A percentile compares a stretch with the other conserved stretches of the same genome.
These are phyloP conservation scores for Sporothrix curviconia DNA, from an alignment of 2,329 filamentous ascomycete genomes.

Conservation along the genomic window DNA sequence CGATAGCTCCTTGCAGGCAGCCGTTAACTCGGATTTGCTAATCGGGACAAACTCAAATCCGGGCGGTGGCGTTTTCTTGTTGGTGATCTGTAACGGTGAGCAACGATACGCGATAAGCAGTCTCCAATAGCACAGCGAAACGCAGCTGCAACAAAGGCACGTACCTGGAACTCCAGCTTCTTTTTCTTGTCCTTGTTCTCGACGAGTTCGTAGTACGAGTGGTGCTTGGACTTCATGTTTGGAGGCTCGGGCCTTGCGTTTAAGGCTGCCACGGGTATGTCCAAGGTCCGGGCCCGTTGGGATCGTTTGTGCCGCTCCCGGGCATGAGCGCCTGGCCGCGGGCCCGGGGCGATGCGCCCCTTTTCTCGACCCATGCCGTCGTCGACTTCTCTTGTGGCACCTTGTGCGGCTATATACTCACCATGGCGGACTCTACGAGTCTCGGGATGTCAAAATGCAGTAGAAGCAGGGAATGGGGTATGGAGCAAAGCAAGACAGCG, in stretches of 20 bases:
- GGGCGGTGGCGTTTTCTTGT: slow-evolving; percentile 45
- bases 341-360: slow-evolving; percentile 20
- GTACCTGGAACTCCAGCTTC: slow-evolving; percentile 57
- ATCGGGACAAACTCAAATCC: slow-evolving; percentile 58
- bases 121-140: no score
- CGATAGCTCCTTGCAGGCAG: slow-evolving; percentile 58
- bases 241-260: slow-evolving; percentile 26
- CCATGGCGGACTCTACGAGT: slow-evolving; percentile 16
- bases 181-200: slow-evolving; percentile 59
- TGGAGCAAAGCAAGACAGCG: background rate
- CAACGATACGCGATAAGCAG: background rate
- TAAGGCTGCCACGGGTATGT: slow-evolving; percentile 22
- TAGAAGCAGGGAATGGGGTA: background rate
- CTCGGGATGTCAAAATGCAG: no score
- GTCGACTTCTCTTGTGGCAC: slow-evolving; percentile 14
- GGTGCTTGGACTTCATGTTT: slow-evolving; percentile 46
- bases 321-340: slow-evolving; percentile 24
- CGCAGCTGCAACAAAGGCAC: background rate
- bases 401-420: slow-evolving; percentile 17
- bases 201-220: slow-evolving; percentile 57
- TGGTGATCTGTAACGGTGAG: slow-evolving; percentile 40
- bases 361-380: slow-evolving; percentile 27
- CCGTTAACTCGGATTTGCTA: slow-evolving; percentile 55
- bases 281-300: slow-evolving; percentile 23
- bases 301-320: slow-evolving; percentile 28